phyloP scores from a whole-genome alignment of 331 rosid genomes.

The Pyracantha coccinea region DNA sequence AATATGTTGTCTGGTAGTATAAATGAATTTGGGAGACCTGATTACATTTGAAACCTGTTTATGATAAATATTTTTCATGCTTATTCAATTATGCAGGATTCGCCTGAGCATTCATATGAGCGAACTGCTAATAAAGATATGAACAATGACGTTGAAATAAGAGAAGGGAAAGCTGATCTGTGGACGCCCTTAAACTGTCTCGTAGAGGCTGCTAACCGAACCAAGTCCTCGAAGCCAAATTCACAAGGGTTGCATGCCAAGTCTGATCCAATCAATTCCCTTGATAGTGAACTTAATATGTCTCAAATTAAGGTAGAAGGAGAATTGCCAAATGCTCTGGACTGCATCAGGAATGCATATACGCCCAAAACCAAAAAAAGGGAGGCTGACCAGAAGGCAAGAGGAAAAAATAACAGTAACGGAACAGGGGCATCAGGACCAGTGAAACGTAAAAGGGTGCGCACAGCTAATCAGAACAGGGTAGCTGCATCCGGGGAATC shows the following conservation, averaged over 20 bases:
- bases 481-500: constrained; percentile 39
- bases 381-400: constrained; percentile 47
- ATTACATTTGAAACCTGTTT: not conserved
- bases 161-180: constrained; percentile 83
- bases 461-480: constrained; percentile 53
- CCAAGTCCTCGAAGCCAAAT: constrained; percentile 72
- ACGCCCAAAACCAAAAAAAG: constrained; percentile 53
- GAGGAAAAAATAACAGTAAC: constrained; percentile 47
- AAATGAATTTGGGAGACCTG: not conserved
- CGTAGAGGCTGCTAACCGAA: constrained; percentile 95
- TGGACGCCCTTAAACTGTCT: constrained; percentile 99
- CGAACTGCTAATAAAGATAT: constrained; percentile 28
- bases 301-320: constrained; percentile 42
- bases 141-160: constrained; percentile 33
- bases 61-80: not conserved
- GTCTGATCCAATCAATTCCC: constrained; percentile 40
- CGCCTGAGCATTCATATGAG: constrained; percentile 57
- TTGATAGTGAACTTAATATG: constrained; percentile 31
- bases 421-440: constrained; percentile 48
- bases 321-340: constrained; percentile 32
- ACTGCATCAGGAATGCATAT: constrained; percentile 19
- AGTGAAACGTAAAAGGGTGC: constrained; percentile 57
- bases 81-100: constrained; percentile 39
- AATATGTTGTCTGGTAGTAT: not conserved
- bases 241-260: constrained; percentile 54